These are phyloP conservation scores for Leccinum arenicola DNA, from an alignment of 768 basidiomycete species.

Conservation along the genomic window DNA sequence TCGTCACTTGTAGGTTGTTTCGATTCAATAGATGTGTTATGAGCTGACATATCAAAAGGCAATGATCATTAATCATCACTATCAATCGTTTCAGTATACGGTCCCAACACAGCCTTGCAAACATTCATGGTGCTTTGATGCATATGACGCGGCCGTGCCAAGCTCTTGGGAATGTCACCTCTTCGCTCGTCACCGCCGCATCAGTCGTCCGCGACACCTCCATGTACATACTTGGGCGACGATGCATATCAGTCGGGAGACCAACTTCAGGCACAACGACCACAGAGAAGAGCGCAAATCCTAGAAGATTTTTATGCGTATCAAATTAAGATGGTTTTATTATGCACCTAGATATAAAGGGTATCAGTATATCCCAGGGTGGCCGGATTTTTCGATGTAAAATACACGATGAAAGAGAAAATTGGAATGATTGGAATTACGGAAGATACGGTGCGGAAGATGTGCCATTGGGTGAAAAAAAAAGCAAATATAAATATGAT, in stretches of 20 bases:
- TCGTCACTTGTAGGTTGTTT: background rate
- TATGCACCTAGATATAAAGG: slow-evolving; percentile 14
- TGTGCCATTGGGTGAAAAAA: slow-evolving; percentile 11
- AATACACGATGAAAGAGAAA: slow-evolving; percentile 13
- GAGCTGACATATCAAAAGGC: background rate
- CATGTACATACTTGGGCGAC: background rate
- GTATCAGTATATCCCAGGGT: slow-evolving; percentile 16
- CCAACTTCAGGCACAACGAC: background rate
- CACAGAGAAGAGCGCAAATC: background rate
- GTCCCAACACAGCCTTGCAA: background rate
- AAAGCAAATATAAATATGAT: background rate
- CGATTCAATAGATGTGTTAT: background rate
- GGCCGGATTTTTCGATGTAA: slow-evolving; percentile 11
- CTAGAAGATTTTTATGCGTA: slow-evolving; percentile 5
- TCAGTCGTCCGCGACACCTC: background rate
- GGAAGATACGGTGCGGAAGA: slow-evolving; percentile 15
- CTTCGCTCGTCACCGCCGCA: background rate
- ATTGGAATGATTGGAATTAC: slow-evolving; percentile 1
- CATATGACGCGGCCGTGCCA: background rate
- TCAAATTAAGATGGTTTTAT: slow-evolving; percentile 14
- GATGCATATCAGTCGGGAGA: background rate
- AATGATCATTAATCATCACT: background rate
- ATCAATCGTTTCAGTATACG: background rate
- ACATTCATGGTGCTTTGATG: background rate
- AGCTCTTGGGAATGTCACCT: background rate